Conservation (phyloP, 495 filamentous ascomycete species). For the Aspergillus bridgeri region DNA sequence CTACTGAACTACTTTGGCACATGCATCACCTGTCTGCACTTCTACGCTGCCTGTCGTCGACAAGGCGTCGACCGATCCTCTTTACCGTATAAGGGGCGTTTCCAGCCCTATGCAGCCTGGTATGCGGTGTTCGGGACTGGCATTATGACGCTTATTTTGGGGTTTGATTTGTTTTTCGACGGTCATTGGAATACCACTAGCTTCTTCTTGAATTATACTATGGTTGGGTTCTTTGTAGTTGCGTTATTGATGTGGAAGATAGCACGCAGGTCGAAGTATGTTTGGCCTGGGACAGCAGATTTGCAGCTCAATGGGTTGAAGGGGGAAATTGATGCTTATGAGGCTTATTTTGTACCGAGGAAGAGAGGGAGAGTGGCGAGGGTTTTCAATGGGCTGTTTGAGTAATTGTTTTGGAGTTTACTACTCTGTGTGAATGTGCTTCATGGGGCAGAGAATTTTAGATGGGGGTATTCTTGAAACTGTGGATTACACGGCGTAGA, state of each 20-base stretch:
- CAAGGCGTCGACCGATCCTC: slow-evolving; percentile 32
- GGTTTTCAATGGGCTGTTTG: not conserved
- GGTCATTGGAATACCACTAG: slow-evolving; percentile 22
- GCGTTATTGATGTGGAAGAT: slow-evolving; percentile 54
- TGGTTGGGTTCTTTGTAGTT: slow-evolving; percentile 46
- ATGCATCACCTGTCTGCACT: slow-evolving; percentile 47
- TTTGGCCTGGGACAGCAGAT: slow-evolving; percentile 41
- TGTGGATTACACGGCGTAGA: no score
- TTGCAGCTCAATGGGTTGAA: slow-evolving; percentile 26
- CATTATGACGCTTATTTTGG: slow-evolving; percentile 26
- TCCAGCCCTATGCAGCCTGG: slow-evolving; percentile 34
- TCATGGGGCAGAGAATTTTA: no score
- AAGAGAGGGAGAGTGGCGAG: not conserved
- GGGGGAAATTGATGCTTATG: slow-evolving; percentile 63
- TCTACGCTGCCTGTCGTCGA: slow-evolving; percentile 29
- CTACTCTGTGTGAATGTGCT: no score
- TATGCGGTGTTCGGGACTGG: slow-evolving; percentile 33
- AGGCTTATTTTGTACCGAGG: slow-evolving; percentile 13
- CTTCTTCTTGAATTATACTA: slow-evolving; percentile 37
- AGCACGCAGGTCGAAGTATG: slow-evolving; percentile 42
- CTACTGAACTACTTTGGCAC: slow-evolving; percentile 45
- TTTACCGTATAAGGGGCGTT: slow-evolving; percentile 26
- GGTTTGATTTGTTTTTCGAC: slow-evolving; percentile 29
- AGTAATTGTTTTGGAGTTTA: not conserved
- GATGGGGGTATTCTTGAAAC: no score